These are phyloP conservation scores for Annulohypoxylon bovei DNA, from an alignment of 495 filamentous ascomycete species.

Conservation along the genomic window DNA sequence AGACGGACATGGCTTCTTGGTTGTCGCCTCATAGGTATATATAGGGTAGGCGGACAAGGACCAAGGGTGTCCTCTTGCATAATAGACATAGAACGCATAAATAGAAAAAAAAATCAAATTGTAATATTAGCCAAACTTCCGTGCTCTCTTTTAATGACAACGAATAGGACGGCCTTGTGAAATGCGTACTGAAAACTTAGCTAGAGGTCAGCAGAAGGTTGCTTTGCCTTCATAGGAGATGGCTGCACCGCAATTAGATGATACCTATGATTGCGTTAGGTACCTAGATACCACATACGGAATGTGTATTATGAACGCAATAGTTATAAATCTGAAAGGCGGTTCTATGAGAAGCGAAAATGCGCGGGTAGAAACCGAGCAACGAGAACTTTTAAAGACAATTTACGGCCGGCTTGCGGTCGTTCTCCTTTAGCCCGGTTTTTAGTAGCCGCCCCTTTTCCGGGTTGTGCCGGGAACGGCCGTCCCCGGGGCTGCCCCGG, in stretches of 20 bases:
- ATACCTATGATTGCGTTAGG: no score
- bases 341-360: not conserved
- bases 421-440: not conserved
- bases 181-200: not conserved
- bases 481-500: not conserved
- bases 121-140: constrained; percentile 32
- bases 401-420: not conserved
- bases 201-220: not conserved
- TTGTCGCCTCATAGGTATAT: constrained; percentile 14
- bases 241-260: not conserved
- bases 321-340: no score
- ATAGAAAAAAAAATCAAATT: constrained; percentile 31
- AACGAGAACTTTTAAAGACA: not conserved
- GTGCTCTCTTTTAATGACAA: not conserved
- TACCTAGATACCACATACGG: no score
- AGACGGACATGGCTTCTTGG: constrained; percentile 26
- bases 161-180: not conserved
- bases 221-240: not conserved
- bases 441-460: not conserved
- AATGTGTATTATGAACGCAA: no score
- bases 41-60: constrained; percentile 16
- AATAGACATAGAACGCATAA: constrained; percentile 32
- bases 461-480: not conserved
- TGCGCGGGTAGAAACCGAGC: not conserved
- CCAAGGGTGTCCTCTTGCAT: constrained; percentile 14